A percentile compares a stretch with the other conserved stretches of the same genome.
These are phyloP conservation scores for Murraya paniculata DNA, from an alignment of 345 rosid genomes.

Conservation along the genomic window DNA sequence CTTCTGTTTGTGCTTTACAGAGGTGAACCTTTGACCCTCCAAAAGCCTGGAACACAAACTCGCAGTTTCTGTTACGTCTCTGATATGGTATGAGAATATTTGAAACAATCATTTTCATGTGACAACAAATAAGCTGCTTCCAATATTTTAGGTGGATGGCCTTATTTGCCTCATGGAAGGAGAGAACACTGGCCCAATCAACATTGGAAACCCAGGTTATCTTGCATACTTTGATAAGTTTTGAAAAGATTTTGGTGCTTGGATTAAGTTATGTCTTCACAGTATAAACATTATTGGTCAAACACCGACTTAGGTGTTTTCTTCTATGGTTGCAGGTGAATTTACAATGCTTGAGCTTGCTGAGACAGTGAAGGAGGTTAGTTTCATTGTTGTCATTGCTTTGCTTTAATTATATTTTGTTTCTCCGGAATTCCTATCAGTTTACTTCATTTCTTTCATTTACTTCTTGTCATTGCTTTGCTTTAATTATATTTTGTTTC, in stretches of 20 bases:
- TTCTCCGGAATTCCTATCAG: background rate
- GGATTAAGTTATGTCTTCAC: background rate
- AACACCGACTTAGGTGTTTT: background rate
- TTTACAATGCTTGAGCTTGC: conserved; percentile 92
- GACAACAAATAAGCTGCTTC: background rate
- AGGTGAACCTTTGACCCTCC: conserved; percentile 89
- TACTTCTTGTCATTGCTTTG: background rate
- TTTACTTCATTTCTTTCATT: background rate
- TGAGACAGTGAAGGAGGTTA: conserved; percentile 89
- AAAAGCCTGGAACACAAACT: conserved; percentile 93
- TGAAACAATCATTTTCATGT: background rate
- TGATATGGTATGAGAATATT: conserved; percentile 62
- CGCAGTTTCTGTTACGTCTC: conserved; percentile 97
- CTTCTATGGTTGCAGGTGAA: conserved; percentile 47
- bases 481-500: background rate
- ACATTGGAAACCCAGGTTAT: conserved; percentile 94
- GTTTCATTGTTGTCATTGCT: conserved; percentile 8
- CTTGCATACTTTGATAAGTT: background rate
- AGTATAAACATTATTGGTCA: background rate
- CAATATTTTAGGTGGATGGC: conserved; percentile 65
- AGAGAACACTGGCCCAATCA: conserved; percentile 92
- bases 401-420: background rate
- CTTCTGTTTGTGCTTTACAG: conserved; percentile 34
- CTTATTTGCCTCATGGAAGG: conserved; percentile 97
- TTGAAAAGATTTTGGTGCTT: background rate